Percentiles rank a stretch among this genome's conserved stretches.
These are phyloP conservation scores for Huntiella omanensis DNA, from an alignment of 2,329 filamentous ascomycete species.

Conservation along the genomic window DNA sequence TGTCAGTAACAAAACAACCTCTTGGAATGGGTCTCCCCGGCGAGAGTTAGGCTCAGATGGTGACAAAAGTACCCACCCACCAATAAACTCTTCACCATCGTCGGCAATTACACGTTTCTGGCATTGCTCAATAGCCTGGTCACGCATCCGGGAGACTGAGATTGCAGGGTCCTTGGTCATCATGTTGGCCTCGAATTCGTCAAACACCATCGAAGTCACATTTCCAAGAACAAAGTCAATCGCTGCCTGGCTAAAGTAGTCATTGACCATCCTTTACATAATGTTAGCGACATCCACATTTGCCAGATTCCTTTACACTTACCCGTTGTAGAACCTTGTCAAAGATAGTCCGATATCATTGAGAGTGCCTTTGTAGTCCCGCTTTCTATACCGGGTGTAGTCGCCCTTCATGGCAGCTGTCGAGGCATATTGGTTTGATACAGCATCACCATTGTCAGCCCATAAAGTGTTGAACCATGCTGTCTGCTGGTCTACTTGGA, in stretches of 20 bases:
- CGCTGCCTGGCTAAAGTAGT: slow-evolving; percentile 88
- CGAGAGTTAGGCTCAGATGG: slow-evolving; percentile 52
- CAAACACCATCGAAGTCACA: slow-evolving; percentile 67
- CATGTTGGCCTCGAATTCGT: slow-evolving; percentile 87
- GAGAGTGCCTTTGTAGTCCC: slow-evolving; percentile 76
- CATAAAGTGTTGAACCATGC: slow-evolving; percentile 92
- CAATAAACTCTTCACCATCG: slow-evolving; percentile 65
- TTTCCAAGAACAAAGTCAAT: slow-evolving; percentile 91
- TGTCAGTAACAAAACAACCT: slow-evolving; percentile 73
- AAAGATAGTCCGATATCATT: slow-evolving; percentile 83
- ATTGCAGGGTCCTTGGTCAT: slow-evolving; percentile 84
- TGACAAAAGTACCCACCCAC: slow-evolving; percentile 74
- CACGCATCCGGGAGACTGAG: slow-evolving; percentile 64
- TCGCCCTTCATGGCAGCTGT: slow-evolving; percentile 93
- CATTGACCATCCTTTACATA: slow-evolving; percentile 66
- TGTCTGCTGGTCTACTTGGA: slow-evolving; percentile 59
- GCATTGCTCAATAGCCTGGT: slow-evolving; percentile 77
- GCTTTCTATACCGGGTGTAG: slow-evolving; percentile 78
- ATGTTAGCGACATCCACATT: not conserved
- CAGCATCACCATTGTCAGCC: slow-evolving; percentile 94
- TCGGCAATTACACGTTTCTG: slow-evolving; percentile 73
- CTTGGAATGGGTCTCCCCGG: slow-evolving; percentile 64
- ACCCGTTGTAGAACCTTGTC: slow-evolving; percentile 53
- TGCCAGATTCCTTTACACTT: slow-evolving; percentile 15
- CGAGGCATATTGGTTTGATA: slow-evolving; percentile 88